These are phyloP conservation scores for Bipolaris bicolor DNA, from an alignment of 2,329 filamentous ascomycete species.

Conservation along the genomic window DNA sequence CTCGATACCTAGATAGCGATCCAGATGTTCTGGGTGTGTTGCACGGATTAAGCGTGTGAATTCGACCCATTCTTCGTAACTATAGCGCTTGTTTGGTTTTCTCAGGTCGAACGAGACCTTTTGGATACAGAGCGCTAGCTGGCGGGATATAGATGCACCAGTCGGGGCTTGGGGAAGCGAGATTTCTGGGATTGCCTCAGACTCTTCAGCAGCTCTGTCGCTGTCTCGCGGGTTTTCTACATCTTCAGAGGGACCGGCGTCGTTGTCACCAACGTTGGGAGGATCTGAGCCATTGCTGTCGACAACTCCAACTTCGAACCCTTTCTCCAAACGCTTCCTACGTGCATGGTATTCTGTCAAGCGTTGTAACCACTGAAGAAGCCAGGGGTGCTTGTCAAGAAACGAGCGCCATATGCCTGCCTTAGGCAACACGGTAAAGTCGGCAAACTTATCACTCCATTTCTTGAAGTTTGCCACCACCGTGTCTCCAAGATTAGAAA, in stretches of 20 bases:
- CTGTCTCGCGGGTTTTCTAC: constrained; percentile 17
- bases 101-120: constrained; percentile 69
- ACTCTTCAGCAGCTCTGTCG: constrained; percentile 19
- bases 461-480: constrained; percentile 71
- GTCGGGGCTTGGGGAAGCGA: constrained; percentile 20
- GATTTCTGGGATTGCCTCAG: constrained; percentile 2
- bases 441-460: constrained; percentile 65
- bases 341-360: constrained; percentile 45
- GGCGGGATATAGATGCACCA: constrained; percentile 62
- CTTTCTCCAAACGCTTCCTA: constrained; percentile 53
- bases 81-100: constrained; percentile 67
- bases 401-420: constrained; percentile 60
- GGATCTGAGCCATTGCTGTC: constrained; percentile 24
- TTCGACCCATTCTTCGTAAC: constrained; percentile 85
- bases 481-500: constrained; percentile 70
- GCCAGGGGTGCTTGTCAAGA: constrained; percentile 55
- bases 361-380: constrained; percentile 45
- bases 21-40: constrained; percentile 34
- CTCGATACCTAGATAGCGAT: constrained; percentile 15
- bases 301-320: constrained; percentile 54
- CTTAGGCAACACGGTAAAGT: constrained; percentile 70
- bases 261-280: constrained; percentile 23
- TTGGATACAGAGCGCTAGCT: constrained; percentile 73
- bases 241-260: constrained; percentile 7
- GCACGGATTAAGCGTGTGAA: constrained; percentile 77